Evolutionary conservation across 2,329 filamentous ascomycete genomes (phyloP).

Genomic region (Penicillium freii): DNA sequence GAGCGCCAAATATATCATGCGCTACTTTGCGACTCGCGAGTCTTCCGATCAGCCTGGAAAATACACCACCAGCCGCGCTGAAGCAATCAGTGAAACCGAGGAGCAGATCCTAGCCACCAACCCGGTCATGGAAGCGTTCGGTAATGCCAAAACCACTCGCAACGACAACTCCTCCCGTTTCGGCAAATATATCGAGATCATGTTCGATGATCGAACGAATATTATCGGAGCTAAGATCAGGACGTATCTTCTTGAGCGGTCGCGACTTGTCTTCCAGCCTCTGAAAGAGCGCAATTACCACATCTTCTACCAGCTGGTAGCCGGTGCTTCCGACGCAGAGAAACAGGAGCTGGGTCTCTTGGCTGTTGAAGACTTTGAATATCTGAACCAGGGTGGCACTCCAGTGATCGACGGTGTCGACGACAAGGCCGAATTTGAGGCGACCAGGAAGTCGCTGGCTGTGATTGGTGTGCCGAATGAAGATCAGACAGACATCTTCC

Average conservation of each 20-base stretch:
- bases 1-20: constrained; percentile 99
- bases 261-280: constrained; percentile 93
- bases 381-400: constrained; percentile 90
- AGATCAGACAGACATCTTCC: constrained; percentile 84
- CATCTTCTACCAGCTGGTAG: constrained; percentile 96
- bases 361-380: constrained; percentile 87
- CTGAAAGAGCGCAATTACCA: constrained; percentile 98
- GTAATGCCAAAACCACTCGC: constrained; percentile 98
- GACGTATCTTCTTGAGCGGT: constrained; percentile 92
- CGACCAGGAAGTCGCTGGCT: constrained; percentile 78
- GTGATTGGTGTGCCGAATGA: constrained; percentile 78
- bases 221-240: constrained; percentile 98
- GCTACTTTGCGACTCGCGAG: constrained; percentile 97
- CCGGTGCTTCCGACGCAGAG: constrained; percentile 82
- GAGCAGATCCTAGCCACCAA: constrained; percentile 98
- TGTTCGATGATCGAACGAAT: constrained; percentile 93
- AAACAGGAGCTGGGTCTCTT: constrained; percentile 75
- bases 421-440: constrained; percentile 89
- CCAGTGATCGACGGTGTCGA: constrained; percentile 92
- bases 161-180: constrained; percentile 99
- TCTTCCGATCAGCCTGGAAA: constrained; percentile 81
- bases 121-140: constrained; percentile 99
- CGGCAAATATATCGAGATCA: constrained; percentile 99
- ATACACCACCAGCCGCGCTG: constrained; percentile 68
- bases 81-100: constrained; percentile 95